Evolutionary conservation across 305 asterid species (phyloP).

Genomic region (Fraxinus velutina): DNA sequence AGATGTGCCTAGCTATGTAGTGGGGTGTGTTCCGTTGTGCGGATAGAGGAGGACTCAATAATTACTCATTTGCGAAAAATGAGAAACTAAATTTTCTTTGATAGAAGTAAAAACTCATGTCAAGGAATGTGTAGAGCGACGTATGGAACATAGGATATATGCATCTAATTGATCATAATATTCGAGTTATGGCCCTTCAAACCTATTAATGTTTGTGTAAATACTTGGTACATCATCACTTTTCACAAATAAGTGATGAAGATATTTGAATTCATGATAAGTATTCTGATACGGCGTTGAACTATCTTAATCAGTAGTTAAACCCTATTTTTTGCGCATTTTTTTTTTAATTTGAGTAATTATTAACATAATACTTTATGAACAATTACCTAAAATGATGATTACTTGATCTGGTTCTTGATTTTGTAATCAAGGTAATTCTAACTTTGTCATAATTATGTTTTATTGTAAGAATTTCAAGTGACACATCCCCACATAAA

Average conservation of each 20-base stretch:
- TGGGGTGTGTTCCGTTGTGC: not conserved
- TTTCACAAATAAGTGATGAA: not conserved
- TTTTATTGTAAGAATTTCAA: constrained; percentile 3
- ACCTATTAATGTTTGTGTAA: not conserved
- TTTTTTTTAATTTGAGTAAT: constrained; percentile 1
- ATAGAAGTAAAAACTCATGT: not conserved
- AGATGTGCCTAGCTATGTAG: not conserved
- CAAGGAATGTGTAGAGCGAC: not conserved
- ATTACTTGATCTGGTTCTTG: not conserved
- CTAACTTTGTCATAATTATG: constrained; percentile 22
- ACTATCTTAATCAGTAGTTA: not conserved
- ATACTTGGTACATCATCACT: not conserved
- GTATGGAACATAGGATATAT: not conserved
- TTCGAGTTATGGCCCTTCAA: not conserved
- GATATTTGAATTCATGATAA: not conserved
- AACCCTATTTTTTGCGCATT: not conserved
- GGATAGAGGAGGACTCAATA: not conserved
- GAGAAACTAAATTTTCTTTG: not conserved
- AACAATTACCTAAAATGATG: constrained; percentile 16
- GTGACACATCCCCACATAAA: not conserved
- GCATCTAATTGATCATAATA: not conserved
- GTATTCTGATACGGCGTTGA: not conserved
- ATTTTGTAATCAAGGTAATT: constrained; percentile 17
- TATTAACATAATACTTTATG: not conserved
- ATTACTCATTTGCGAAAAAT: not conserved